Conservation (phyloP, 2,329 filamentous ascomycete species). For the Corynespora cassiicola region DNA sequence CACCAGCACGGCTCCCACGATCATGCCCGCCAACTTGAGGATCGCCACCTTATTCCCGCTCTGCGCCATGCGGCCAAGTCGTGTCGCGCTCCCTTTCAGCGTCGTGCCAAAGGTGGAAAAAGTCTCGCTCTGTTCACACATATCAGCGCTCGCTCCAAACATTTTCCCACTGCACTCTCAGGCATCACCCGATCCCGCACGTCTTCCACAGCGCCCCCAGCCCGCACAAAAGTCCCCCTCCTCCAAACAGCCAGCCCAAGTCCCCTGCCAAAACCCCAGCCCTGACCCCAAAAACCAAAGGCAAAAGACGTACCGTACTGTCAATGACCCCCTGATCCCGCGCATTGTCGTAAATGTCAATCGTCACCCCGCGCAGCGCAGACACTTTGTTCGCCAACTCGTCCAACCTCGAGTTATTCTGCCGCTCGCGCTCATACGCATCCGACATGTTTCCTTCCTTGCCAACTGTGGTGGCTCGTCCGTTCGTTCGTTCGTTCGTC, state of each 20-base stretch:
- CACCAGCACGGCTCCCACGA: conserved; percentile 74
- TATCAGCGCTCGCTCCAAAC: too few species aligned
- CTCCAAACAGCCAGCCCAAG: too few species aligned
- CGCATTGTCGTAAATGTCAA: conserved; percentile 98
- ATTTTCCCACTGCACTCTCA: too few species aligned
- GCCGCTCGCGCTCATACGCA: conserved; percentile 68
- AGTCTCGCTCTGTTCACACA: conserved; percentile 72
- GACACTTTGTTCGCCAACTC: conserved; percentile 91
- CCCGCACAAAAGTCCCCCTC: too few species aligned
- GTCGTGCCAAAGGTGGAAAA: conserved; percentile 87
- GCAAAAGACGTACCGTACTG: conserved; percentile 72
- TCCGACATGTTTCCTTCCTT: conserved; percentile 63
- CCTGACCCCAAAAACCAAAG: too few species aligned
- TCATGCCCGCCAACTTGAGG: conserved; percentile 84
- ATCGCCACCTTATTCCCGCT: conserved; percentile 91
- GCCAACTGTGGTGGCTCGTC: background rate
- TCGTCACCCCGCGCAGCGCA: conserved; percentile 88
- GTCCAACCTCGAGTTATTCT: conserved; percentile 94
- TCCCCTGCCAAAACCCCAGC: too few species aligned
- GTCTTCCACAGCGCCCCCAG: too few species aligned
- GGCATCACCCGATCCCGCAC: too few species aligned
- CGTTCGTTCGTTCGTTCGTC: background rate
- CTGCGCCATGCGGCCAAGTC: conserved; percentile 88
- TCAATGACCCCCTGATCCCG: conserved; percentile 88
- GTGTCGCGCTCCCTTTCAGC: conserved; percentile 81